Base-by-base conservation (phyloP, 345 rosid genomes). In the Geranium brycei region DNA sequence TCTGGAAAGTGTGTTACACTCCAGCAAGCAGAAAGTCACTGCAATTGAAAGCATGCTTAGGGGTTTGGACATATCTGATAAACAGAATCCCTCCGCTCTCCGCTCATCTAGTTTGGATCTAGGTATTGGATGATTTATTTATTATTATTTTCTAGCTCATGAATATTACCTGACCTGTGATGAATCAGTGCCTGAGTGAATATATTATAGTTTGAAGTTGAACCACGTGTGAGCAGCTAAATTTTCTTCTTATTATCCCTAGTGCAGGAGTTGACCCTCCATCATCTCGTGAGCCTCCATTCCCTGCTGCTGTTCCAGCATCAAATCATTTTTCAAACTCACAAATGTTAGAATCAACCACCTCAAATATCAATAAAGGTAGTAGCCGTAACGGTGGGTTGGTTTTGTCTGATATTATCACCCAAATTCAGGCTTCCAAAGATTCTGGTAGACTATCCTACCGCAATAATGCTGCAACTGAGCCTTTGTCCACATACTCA, bases 201-300 rank as follows among this genome's bases (percentile, higher is more conserved):
- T 17, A 51, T 56, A 19, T 58, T 70, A 55, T 55, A 47, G 53
- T 67, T 41, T 30, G 15, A 73, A 73, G 69, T 41, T 30, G 15
- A 73, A 73, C 70, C 31, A 40, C 66, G 59, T 64, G 65, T 78
- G 87, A 81, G 74, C 77, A 70, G 88, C 90, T 89, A 78, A 87
- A 66, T 81, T 79, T 68, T 67, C 71, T 35, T 73, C 58, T 77
- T 77, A 53, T 83, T 78, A 82, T 69, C 76, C 89, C 90, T 93
- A 89, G 97, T 79, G 90, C 93, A 92, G 98, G 98, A 83, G 91
- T 92, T 78, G 95, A 92, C 89, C 86, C 96, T 90, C 97, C 97
- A 85, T 93, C 99, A 38, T 86, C 99, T 77, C 97, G 96, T 73
- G 91, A 89, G 81, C 95, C 95, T 59, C 91, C 90, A 58, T 86